Base-by-base conservation (phyloP, 192 early-diverging fungal species). In the Backusella australiensis region DNA sequence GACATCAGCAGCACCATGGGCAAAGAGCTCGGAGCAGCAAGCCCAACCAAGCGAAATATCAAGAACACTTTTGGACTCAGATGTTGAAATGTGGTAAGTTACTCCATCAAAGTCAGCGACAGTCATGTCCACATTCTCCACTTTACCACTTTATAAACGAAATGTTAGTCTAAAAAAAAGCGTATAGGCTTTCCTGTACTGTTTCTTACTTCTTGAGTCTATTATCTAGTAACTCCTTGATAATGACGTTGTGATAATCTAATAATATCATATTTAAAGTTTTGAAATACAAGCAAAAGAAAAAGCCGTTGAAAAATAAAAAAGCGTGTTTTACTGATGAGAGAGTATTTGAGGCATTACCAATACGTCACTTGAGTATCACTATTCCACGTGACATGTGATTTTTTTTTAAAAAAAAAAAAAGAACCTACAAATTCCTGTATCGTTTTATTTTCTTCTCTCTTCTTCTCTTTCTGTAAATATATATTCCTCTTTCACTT, bases 21-120 rank as follows among this genome's bases (percentile, higher is more conserved):
- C 67, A 29, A 89, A 77, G 21, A 98, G 90, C 76, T 99, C 94
- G 39, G 84, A 78, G 81, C 84, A 98, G 85, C 97, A 98, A 71
- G 81, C 83, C 92, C 97, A 94, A 35, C 80, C 82, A 75, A 99
- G 92, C 6, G 96, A 97, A 73, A 99, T 84, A 26, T 75, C 76
- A 32, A 96, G 79, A 36, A 90, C 85, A 35, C 89, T 79, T 44
- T 83, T 84, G 59, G 77, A 77, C n/a, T 80, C 79, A 34, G 87
- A 78, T 14, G 94, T 96, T 35, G 92, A 85, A 73, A 98, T 75
- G 72, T 88, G 89, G 87, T 97, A 99, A 15, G 89, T 84, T 29
- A 98, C 97, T 66, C 97, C 96, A 87, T 99, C 98, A 86, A 99
- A 98, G 83, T 99, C 98, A 36, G 96, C 96, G 66, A 97, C 86